Conservation (phyloP, 257 asterid species). For the Penstemon barbatus region DNA sequence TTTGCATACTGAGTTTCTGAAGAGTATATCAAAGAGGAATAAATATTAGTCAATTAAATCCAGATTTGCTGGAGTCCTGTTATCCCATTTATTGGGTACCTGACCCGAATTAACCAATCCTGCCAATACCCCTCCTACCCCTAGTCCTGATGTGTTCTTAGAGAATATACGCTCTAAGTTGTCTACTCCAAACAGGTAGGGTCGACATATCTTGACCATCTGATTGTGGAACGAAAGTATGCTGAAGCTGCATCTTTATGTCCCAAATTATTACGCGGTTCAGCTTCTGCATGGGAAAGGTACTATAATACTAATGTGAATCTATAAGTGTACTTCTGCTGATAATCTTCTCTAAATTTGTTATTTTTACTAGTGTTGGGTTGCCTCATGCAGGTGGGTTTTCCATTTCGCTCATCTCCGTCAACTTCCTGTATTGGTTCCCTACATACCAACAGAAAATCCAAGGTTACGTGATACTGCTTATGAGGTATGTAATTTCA, state of each 20-base stretch:
- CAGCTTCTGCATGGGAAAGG: conserved; percentile 99
- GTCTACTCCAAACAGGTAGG: conserved; percentile 66
- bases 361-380: conserved; percentile 26
- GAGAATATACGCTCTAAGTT: conserved; percentile 24
- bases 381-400: conserved; percentile 73
- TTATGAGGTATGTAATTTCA: conserved; percentile 71
- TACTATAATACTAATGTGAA: conserved; percentile 28
- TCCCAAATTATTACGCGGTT: conserved; percentile 88
- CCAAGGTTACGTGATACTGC: conserved; percentile 97
- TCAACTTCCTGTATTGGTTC: conserved; percentile 93
- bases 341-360: conserved; percentile 12
- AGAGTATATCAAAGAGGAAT: background rate
- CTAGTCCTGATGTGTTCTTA: conserved; percentile 12
- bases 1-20: conserved; percentile 5
- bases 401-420: conserved; percentile 98
- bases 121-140: too few relatives aligned
- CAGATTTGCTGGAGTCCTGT: too few relatives aligned
- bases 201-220: conserved; percentile 89
- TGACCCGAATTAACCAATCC: too few relatives aligned
- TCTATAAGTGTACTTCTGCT: conserved; percentile 5
- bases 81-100: too few relatives aligned
- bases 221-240: conserved; percentile 92
- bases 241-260: conserved; percentile 95
- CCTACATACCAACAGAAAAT: conserved; percentile 93
- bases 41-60: too few relatives aligned